A percentile compares a stretch with the other conserved stretches of the same genome.
Evolutionary conservation across 78 protist species (phyloP).

Genomic region (Planoprotostelium fungivorum): DNA sequence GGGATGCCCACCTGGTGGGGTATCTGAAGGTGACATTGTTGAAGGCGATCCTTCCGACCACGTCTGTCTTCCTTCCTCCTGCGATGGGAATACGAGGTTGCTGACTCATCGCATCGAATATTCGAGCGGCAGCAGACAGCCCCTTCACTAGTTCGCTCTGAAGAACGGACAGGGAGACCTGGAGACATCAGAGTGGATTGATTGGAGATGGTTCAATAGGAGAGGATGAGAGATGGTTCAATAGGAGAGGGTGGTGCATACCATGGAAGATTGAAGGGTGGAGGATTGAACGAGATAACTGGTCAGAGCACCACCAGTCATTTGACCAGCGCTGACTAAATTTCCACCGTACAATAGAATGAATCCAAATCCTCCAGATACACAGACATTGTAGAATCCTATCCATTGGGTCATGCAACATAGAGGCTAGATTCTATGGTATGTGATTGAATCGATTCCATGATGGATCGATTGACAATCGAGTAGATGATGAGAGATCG

Average conservation of each 20-base stretch:
- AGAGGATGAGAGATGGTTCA: no score
- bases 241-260: no score
- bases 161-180: not conserved
- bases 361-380: not conserved
- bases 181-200: slow-evolving; percentile 9
- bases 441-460: no score
- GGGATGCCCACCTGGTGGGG: slow-evolving; percentile 7
- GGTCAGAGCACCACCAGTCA: slow-evolving; percentile 59
- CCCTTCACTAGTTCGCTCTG: not conserved
- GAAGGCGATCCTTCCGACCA: slow-evolving; percentile 51
- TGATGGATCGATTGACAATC: no score
- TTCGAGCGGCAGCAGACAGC: not conserved
- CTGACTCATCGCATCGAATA: not conserved
- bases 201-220: no score
- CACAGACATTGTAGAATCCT: not conserved
- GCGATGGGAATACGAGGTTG: not conserved
- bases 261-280: slow-evolving; percentile 16
- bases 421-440: no score
- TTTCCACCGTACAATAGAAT: slow-evolving; percentile 63
- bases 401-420: no score
- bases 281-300: slow-evolving; percentile 68
- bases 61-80: not conserved
- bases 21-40: slow-evolving; percentile 54
- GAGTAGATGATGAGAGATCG: not conserved
- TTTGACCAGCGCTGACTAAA: slow-evolving; percentile 49